Evolutionary conservation across 306 rosid species (phyloP).

Genomic region (Cicer bijugum): DNA sequence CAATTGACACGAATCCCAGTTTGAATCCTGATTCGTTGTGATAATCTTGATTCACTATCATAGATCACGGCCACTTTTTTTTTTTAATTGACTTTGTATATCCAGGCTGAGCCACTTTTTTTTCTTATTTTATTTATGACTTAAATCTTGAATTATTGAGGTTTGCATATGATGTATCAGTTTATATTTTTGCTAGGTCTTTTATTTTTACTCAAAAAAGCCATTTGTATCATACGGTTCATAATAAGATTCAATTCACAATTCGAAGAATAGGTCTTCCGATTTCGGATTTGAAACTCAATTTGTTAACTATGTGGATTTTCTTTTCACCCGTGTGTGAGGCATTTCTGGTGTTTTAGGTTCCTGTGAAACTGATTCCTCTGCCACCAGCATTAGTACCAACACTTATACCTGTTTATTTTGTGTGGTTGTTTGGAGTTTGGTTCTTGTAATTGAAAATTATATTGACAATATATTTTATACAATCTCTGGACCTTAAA

Average conservation of each 20-base stretch:
- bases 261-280: not conserved
- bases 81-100: not conserved
- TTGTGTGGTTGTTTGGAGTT: not conserved
- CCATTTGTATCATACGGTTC: not conserved
- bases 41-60: not conserved
- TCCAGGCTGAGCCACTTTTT: not conserved
- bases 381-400: not conserved
- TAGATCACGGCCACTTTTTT: not conserved
- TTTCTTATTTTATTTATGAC: not conserved
- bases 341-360: not conserved
- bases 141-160: not conserved
- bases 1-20: not conserved
- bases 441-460: constrained; percentile 25
- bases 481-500: constrained; percentile 1
- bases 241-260: not conserved
- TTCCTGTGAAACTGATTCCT: not conserved
- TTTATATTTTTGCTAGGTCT: not conserved
- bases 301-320: not conserved
- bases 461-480: constrained; percentile 26
- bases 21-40: not conserved
- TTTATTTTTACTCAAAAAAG: not conserved
- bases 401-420: not conserved
- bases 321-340: not conserved
- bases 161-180: not conserved
- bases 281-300: not conserved